Evolutionary conservation across 768 basidiomycete genomes (phyloP), one percentile per base, ranked within the genome.

Genomic region (Chiua virens): DNA sequence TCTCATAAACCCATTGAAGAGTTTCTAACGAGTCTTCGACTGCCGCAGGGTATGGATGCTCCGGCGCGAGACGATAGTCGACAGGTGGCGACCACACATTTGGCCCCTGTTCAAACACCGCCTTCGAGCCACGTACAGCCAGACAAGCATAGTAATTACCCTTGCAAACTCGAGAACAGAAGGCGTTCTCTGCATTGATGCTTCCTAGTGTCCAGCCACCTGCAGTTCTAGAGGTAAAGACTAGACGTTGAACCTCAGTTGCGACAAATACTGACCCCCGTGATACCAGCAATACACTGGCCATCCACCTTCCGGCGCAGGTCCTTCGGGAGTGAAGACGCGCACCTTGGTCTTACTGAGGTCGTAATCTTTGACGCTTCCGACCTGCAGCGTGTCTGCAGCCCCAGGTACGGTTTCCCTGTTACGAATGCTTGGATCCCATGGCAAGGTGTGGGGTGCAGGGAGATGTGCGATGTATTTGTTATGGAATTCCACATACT

Each of bases 181-280:
- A 86, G 14, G 80, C 71, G 34, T 79, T 80, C 58, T 86, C 86
- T 22, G 79, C 76, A 32, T 56, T 61, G 55, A 87, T 87, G 48
- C 73, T 82, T 0, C 88, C 88, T 2, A 89, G 72, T 0, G 86
- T 87, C 88, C 88, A 89, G 30, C 88, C 88, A 37, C 88, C 87
- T 85, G 57, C 43, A 18, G 13, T 5, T 41, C 44, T 3, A 11
- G 13, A 17, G 11, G 39, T 54, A 22, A 59, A 37, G 4, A 39
- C 17, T 17, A 14, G 5, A 15, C 17, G 25, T 22, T 15, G 36
- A 17, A 38, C 5, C 8, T 27, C 15, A 5, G 4, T 32, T 36
- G 5, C 14, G 35, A 38, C 8, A 34, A 14, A 11, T 9, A 57
- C 75, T 48, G 53, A 80, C 87, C 87, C 46, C 88, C 88, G 55